Base-by-base conservation (phyloP, 1,284 basidiomycete genomes). In the Ustilago xerochloae region DNA sequence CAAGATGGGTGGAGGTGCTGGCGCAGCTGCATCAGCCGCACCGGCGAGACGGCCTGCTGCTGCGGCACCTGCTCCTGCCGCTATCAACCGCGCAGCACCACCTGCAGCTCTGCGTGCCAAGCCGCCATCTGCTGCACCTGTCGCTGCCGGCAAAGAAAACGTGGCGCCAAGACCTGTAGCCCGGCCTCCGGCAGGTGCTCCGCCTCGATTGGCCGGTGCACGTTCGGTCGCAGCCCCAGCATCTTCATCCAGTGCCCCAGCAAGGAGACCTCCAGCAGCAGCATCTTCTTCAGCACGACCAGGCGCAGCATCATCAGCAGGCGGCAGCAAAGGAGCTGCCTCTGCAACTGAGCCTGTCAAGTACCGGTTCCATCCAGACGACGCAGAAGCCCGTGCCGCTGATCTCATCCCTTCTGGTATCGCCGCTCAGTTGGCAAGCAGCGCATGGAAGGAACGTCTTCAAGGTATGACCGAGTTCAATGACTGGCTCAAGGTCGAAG, bases 401-500 rank as follows among this genome's bases (percentile, higher is more conserved):
- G 91, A 91, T 16, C 82, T 90, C 12, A 90, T 99, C 47, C 94
- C 96, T 0, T 81, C 88, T 0, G 87, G 89, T 33, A 89, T 93
- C 36, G 88, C 91, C 46, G 88, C 89, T 3, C 90, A 91, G 64
- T 86, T 99, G 5, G 90, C 87, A 16, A 94, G 97, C 84, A 86
- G 90, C 2, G 93, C 93, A 74, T 99, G 97, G 97, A 99, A 99
- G 85, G 89, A 90, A 26, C 88, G 97, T 54, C 86, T 99, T 48
- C 91, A 91, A 51, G 93, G 92, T 4, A 88, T 94, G 30, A 93
- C 95, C 58, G 92, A 93, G 80, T 90, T 99, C 89, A 88, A 89
- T 6, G 86, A 87, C 6, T 99, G 96, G 96, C 86, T 94, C 6
- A 91, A 92, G 66, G 87, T 88, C 6, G 88, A 89, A 4, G 88